These are phyloP conservation scores for Lentinula sp. DNA, from an alignment of 768 basidiomycete species.

Conservation along the genomic window DNA sequence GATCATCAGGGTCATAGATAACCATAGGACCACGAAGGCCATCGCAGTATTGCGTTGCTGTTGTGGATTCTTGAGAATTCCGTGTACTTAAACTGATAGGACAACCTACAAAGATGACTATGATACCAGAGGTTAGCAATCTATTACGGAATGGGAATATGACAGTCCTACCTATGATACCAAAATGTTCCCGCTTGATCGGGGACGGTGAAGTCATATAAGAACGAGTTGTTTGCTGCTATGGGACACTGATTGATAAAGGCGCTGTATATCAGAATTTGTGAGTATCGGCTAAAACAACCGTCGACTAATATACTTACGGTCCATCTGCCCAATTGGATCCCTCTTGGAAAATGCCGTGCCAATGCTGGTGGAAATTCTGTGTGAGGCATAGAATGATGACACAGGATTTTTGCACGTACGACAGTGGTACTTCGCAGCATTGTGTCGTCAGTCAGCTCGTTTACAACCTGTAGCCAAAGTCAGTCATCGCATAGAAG, in stretches of 20 bases:
- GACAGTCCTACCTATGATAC: constrained; percentile 18
- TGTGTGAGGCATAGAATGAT: constrained; percentile 1
- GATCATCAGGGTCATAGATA: constrained; percentile 42
- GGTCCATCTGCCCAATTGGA: constrained; percentile 26
- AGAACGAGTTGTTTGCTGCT: constrained; percentile 26
- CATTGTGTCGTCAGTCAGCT: constrained; percentile 30
- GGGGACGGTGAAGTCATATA: constrained; percentile 31
- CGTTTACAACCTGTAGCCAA: constrained; percentile 20
- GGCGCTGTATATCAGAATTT: constrained; percentile 8
- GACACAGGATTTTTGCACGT: constrained; percentile 6
- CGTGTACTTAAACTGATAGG: constrained; percentile 24
- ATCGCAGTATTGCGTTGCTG: constrained; percentile 25
- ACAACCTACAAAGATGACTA: constrained; percentile 18
- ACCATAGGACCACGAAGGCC: constrained; percentile 35
- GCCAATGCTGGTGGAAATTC: constrained; percentile 21
- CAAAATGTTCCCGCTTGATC: constrained; percentile 41
- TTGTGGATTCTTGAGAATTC: constrained; percentile 21
- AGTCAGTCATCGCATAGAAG: neutral
- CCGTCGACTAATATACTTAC: neutral
- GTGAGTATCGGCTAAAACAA: constrained; percentile 16
- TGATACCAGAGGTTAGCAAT: neutral
- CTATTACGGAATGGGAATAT: neutral
- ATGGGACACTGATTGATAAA: constrained; percentile 43
- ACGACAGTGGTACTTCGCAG: constrained; percentile 35
- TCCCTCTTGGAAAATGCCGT: constrained; percentile 24